These are phyloP conservation scores for Aspergillus nomiae DNA, from an alignment of 2,329 filamentous ascomycete genomes.

Conservation along the genomic window DNA sequence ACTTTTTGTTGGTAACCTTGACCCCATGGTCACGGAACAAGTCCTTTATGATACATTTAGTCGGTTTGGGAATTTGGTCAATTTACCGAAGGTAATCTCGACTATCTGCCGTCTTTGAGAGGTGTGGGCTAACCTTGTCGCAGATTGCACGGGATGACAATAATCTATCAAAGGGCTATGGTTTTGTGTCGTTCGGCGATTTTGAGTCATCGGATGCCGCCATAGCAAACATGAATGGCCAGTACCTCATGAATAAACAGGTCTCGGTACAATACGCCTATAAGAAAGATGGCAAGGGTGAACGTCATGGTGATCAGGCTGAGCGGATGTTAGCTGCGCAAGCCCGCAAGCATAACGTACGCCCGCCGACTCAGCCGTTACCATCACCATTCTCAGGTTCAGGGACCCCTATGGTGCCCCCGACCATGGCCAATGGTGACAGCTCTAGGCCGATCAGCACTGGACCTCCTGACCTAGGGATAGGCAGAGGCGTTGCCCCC, in stretches of 20 bases:
- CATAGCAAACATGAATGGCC: conserved; percentile 88
- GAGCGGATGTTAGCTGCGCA: conserved; percentile 89
- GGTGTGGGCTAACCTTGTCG: conserved; percentile 26
- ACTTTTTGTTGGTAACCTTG: conserved; percentile 94
- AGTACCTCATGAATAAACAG: conserved; percentile 96
- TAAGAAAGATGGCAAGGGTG: conserved; percentile 98
- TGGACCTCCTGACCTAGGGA: conserved; percentile 35
- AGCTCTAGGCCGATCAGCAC: conserved; percentile 35
- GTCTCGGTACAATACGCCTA: conserved; percentile 97
- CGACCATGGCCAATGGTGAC: conserved; percentile 49
- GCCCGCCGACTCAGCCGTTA: conserved; percentile 74
- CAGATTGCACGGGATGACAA: conserved; percentile 79
- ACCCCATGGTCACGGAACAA: conserved; percentile 93
- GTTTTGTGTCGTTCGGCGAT: conserved; percentile 88
- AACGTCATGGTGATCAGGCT: conserved; percentile 90
- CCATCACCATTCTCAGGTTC: conserved; percentile 69
- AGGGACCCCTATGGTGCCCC: conserved; percentile 44
- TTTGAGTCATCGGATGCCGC: conserved; percentile 94
- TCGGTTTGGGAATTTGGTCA: conserved; percentile 83
- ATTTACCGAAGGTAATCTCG: conserved; percentile 73
- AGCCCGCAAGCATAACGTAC: conserved; percentile 91
- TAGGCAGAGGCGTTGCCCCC: conserved; percentile 44
- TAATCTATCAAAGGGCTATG: conserved; percentile 90
- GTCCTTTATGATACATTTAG: conserved; percentile 93
- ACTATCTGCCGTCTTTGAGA: conserved; percentile 1